These are phyloP conservation scores for Silene conica DNA, from an alignment of 148 eudicot genomes.

Conservation along the genomic window DNA sequence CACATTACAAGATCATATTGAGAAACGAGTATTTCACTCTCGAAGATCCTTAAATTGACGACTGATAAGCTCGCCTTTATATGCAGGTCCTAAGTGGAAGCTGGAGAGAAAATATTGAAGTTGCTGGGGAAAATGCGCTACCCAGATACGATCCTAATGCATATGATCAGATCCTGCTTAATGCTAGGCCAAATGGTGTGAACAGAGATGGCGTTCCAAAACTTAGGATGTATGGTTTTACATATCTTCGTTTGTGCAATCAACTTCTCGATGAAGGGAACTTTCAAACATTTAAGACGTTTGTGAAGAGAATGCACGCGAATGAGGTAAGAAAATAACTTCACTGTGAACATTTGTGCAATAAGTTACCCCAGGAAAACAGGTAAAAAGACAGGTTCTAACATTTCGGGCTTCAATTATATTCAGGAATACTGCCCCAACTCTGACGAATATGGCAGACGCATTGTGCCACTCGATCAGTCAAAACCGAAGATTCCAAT, in stretches of 20 bases:
- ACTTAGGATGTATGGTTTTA: constrained; percentile 55
- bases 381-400: not conserved
- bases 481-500: constrained; percentile 20
- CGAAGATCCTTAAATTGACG: not conserved
- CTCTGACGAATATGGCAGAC: constrained; percentile 12
- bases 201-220: constrained; percentile 55
- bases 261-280: constrained; percentile 47
- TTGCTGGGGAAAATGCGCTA: constrained; percentile 90
- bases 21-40: too few relatives aligned
- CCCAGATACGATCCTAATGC: constrained; percentile 71
- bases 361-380: not conserved
- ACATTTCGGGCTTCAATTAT: not conserved
- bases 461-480: constrained; percentile 4
- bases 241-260: constrained; percentile 71
- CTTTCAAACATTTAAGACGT: constrained; percentile 51
- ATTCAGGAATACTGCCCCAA: constrained; percentile 39
- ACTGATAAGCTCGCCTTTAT: not conserved
- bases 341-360: not conserved
- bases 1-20: too few relatives aligned
- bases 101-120: constrained; percentile 64
- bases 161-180: constrained; percentile 72
- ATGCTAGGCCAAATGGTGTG: constrained; percentile 74
- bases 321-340: constrained; percentile 43
- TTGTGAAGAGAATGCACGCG: constrained; percentile 87
- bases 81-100: constrained; percentile 68